These are phyloP conservation scores for Chytridium lagenaria DNA, from an alignment of 371 early-diverging fungal species.

Conservation along the genomic window DNA sequence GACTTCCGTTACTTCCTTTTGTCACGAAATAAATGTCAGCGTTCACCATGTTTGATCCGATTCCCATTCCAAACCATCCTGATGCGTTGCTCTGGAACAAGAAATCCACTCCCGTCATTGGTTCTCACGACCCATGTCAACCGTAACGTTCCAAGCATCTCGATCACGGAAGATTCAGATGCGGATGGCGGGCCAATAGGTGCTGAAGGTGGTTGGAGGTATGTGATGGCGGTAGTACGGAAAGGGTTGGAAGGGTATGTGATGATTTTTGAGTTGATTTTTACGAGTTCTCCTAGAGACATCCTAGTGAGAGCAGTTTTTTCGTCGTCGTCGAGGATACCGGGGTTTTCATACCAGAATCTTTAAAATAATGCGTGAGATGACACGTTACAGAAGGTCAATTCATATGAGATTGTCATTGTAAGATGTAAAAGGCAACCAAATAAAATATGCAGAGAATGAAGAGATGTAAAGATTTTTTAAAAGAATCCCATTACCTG, in stretches of 20 bases:
- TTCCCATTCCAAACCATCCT: conserved; percentile 50
- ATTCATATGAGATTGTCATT: neutral
- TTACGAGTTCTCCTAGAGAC: conserved; percentile 38
- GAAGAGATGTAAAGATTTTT: neutral
- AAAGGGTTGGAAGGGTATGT: conserved; percentile 45
- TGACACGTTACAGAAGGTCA: no score
- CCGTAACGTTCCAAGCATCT: conserved; percentile 21
- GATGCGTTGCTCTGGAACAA: conserved; percentile 36
- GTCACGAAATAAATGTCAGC: conserved; percentile 44
- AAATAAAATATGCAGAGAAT: no score
- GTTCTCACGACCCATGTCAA: conserved; percentile 24
- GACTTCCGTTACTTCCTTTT: conserved; percentile 23
- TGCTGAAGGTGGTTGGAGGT: neutral
- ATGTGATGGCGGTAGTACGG: conserved; percentile 1
- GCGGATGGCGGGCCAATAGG: neutral
- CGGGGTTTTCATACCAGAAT: conserved; percentile 50
- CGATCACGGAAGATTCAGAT: neutral
- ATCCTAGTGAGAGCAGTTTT: conserved; percentile 26
- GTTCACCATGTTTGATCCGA: conserved; percentile 40
- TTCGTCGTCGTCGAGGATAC: conserved; percentile 42
- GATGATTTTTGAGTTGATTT: conserved; percentile 42
- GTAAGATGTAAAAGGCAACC: no score
- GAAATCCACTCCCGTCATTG: conserved; percentile 27
- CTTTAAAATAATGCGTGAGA: no score
- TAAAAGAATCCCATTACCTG: conserved; percentile 5